These are phyloP conservation scores for Globisporangium cederbergense DNA, from an alignment of 352 stramenopile genomes.

Conservation along the genomic window DNA sequence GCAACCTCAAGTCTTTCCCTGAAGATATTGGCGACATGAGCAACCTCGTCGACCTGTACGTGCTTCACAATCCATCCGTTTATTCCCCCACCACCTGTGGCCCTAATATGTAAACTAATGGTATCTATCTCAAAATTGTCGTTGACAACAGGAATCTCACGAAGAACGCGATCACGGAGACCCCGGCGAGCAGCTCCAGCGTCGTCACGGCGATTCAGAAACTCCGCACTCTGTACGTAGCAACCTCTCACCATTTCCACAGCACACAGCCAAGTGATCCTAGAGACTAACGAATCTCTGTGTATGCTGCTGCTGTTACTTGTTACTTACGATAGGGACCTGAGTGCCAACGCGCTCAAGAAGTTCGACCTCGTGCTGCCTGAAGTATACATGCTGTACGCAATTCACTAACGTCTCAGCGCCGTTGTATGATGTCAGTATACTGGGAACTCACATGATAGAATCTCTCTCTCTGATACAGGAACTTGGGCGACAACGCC, in stretches of 20 bases:
- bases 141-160: constrained; percentile 37
- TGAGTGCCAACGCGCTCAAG: constrained; percentile 43
- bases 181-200: constrained; percentile 29
- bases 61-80: not conserved
- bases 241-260: no score
- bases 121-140: not conserved
- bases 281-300: not conserved
- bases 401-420: not conserved
- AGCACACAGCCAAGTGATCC: no score
- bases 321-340: constrained; percentile 22
- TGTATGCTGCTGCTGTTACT: not conserved
- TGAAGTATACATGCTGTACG: constrained; percentile 35
- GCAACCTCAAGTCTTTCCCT: constrained; percentile 50
- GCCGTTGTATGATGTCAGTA: not conserved
- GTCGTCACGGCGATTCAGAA: constrained; percentile 36
- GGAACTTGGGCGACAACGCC: constrained; percentile 48
- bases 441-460: not conserved
- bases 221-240: constrained; percentile 39
- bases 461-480: constrained; percentile 10
- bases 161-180: constrained; percentile 52
- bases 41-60: constrained; percentile 57
- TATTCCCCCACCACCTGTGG: not conserved
- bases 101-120: no score
- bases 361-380: constrained; percentile 41
- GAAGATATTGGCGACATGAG: constrained; percentile 41